Evolutionary conservation across 495 filamentous ascomycete genomes (phyloP).

Genomic region (Cercophora sp.): DNA sequence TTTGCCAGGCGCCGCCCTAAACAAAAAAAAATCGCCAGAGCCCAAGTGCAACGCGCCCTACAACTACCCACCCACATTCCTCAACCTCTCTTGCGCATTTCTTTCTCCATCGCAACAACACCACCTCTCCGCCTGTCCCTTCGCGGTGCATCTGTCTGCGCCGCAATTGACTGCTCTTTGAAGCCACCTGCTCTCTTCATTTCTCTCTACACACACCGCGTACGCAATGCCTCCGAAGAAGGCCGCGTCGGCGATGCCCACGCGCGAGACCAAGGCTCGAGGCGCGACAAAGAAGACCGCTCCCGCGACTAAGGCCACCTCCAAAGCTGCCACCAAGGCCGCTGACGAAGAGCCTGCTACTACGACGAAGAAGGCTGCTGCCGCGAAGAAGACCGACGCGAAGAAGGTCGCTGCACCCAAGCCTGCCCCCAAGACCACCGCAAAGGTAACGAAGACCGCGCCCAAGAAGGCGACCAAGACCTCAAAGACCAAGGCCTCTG

Average conservation of each 20-base stretch:
- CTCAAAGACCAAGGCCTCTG: constrained; percentile 28
- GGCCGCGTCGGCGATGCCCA: constrained; percentile 12
- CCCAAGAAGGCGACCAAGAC: constrained; percentile 29
- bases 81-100: background rate
- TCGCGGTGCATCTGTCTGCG: no score
- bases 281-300: constrained; percentile 28
- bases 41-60: constrained; percentile 2
- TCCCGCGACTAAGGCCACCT: constrained; percentile 21
- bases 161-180: background rate
- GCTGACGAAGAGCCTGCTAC: constrained; percentile 2
- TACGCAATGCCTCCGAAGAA: constrained; percentile 28
- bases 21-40: background rate
- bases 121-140: no score
- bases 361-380: constrained; percentile 13
- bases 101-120: constrained; percentile 1
- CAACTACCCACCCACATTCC: constrained; percentile 6
- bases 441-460: constrained; percentile 25
- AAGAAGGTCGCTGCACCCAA: constrained; percentile 10
- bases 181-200: background rate
- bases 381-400: constrained; percentile 15
- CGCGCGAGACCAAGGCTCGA: constrained; percentile 28
- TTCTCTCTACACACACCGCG: background rate
- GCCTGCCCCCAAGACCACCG: constrained; percentile 21
- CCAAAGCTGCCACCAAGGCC: no score
- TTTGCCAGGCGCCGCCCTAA: constrained; percentile 1